Base-by-base conservation (phyloP, 2,329 filamentous ascomycete species). In the Sporothrix euskadiensis region DNA sequence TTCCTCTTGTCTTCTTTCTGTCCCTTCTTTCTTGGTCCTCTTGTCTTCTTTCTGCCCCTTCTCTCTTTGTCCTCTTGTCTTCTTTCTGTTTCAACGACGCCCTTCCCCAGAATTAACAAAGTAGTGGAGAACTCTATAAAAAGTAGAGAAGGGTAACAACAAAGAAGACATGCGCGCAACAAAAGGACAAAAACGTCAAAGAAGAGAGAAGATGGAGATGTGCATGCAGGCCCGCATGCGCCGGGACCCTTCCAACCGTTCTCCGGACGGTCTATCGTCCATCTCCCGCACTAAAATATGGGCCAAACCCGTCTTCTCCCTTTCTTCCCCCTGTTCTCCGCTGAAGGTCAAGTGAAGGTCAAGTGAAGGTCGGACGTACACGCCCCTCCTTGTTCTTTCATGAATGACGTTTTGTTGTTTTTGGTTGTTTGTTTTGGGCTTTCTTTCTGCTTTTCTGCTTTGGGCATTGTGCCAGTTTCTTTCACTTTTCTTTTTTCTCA, bases 371-470 rank as follows among this genome's bases (percentile, higher is more conserved):
- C 22, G 54, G 54, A 57, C 4, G 26, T 57, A 57, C 54, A 32
- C 54, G 26, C 54, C 49, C 49, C 54, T 16, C 54, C 54, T 32
- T 16, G 26, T 5, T 57, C 26, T 32, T 57, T 57, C 54, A 12
- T 16, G 3, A 16, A 32, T 57, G 26, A 32, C 22, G 10, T 32
- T 30, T 57, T 32, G 9, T 54, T 9, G 6, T 22, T 10, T 12
- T 52, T 54, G 22, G 52, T 22, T 22, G 19, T 7, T 54, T 54
- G 8, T 22, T 16, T 57, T 57, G 54, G 26, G 26, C 54, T 32
- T n/a, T 16, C 54, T 32, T 57, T 57, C 54, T 57, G 54, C 16
- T 57, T 32, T 57, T 57, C 54, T 57, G 54, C 16, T 57, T 57
- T 32, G 26, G 54, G 54, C 10, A 57, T 30, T 32, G 54, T 57